These are phyloP conservation scores for Populus pruinosa DNA, from an alignment of 345 rosid species.

Conservation along the genomic window DNA sequence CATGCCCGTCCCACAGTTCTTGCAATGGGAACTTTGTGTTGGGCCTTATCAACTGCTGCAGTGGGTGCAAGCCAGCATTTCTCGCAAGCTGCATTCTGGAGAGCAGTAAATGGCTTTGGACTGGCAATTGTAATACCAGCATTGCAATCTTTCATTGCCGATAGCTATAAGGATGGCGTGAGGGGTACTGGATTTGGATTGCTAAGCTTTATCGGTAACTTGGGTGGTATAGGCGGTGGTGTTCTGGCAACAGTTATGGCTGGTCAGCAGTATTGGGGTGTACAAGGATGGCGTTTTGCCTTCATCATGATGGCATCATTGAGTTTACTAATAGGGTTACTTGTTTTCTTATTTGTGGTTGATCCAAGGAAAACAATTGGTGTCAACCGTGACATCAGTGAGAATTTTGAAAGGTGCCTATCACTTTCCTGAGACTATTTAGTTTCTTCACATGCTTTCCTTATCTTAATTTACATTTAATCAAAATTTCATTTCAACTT, in stretches of 20 bases:
- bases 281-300: slow-evolving; percentile 94
- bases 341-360: slow-evolving; percentile 66
- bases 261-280: slow-evolving; percentile 63
- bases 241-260: slow-evolving; percentile 95
- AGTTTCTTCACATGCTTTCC: neutral
- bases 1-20: slow-evolving; percentile 89
- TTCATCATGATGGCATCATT: slow-evolving; percentile 81
- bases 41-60: slow-evolving; percentile 97
- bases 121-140: slow-evolving; percentile 97
- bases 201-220: slow-evolving; percentile 67
- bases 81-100: slow-evolving; percentile 79
- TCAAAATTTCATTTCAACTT: neutral
- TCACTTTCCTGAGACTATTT: neutral
- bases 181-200: slow-evolving; percentile 93
- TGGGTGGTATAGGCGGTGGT: slow-evolving; percentile 97
- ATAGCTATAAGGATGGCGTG: slow-evolving; percentile 74
- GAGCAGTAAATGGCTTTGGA: slow-evolving; percentile 94
- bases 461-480: neutral
- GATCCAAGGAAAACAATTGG: slow-evolving; percentile 56
- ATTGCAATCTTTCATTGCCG: slow-evolving; percentile 92
- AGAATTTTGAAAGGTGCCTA: slow-evolving; percentile 32
- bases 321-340: slow-evolving; percentile 69
- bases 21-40: slow-evolving; percentile 80
- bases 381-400: slow-evolving; percentile 5
- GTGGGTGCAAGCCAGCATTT: slow-evolving; percentile 79